Base-by-base conservation (phyloP, 345 rosid species). In the Rhizophora apiculata region DNA sequence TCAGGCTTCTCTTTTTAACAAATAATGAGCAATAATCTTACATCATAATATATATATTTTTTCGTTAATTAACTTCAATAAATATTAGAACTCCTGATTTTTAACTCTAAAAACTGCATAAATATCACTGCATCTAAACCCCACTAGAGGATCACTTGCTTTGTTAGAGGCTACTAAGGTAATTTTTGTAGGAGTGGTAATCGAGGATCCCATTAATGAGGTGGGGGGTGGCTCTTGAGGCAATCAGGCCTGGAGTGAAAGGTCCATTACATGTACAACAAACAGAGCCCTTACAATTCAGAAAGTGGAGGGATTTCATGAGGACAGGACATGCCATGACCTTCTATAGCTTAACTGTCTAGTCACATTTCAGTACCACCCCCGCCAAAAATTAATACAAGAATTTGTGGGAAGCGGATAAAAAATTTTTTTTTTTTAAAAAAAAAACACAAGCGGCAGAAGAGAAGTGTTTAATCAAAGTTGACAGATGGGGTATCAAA, bases 281-380 rank as follows among this genome's bases (percentile, higher is more conserved):
- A 30, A 56, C 60, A 56, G 30, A n/a, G 7, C 8, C 60, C 16
- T 56, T 56, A 56, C 60, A 24, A 24, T 56, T 56, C 30, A 56
- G 60, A 24, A 22, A 55, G 27, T 22, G 60, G 60, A 55, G 60
- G 16, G 22, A 52, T 56, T 56, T 13, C 26, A 56, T 27, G 16
- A 56, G 7, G 60, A 27, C 18, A 31, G n/a, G 43, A 31, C 19
- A 27, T 60, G 37, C 6, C 37, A 27, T 18, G n/a, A 60, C 19
- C 37, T 19, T 29, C 67, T 5, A 63, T 63, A 43, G 43, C 67
- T 16, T 46, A 26, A 63, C 24, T 68, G 63, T 68, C 53, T 68
- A 68, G 62, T 68, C 71, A 68, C 71, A 68, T 39, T 57, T 36
- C 63, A 68, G 70, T 55, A 34, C 62, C 6, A 19, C 16, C 22